These are phyloP conservation scores for Aspergillus arachidicola DNA, from an alignment of 2,329 filamentous ascomycete genomes.

Conservation along the genomic window DNA sequence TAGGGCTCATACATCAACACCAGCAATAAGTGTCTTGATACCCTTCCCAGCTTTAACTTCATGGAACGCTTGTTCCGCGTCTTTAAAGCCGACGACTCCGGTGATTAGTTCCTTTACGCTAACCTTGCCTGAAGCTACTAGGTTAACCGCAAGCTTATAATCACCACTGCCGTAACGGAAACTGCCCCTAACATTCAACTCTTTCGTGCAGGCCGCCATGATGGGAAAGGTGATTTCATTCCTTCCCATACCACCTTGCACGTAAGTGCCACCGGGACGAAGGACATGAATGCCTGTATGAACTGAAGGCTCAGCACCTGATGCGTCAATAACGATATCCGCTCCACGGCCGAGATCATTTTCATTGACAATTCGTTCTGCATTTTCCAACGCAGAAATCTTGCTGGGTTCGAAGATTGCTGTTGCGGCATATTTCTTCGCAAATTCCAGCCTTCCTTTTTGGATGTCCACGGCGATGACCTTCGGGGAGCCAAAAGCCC, in stretches of 20 bases:
- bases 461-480: slow-evolving; percentile 90
- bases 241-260: slow-evolving; percentile 90
- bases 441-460: slow-evolving; percentile 76
- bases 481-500: slow-evolving; percentile 80
- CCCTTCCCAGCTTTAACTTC: slow-evolving; percentile 80
- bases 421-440: slow-evolving; percentile 65
- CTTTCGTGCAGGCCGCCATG: slow-evolving; percentile 85
- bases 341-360: slow-evolving; percentile 67
- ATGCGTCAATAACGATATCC: slow-evolving; percentile 79
- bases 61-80: slow-evolving; percentile 84
- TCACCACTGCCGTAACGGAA: slow-evolving; percentile 90
- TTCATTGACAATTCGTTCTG: slow-evolving; percentile 64
- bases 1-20: slow-evolving; percentile 29
- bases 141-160: slow-evolving; percentile 78
- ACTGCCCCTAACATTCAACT: slow-evolving; percentile 81
- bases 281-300: slow-evolving; percentile 73
- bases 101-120: slow-evolving; percentile 78
- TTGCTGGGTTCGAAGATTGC: slow-evolving; percentile 63
- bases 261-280: slow-evolving; percentile 72
- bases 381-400: slow-evolving; percentile 70
- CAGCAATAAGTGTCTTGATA: slow-evolving; percentile 52
- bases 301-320: slow-evolving; percentile 76
- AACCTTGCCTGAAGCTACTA: slow-evolving; percentile 73
- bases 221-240: slow-evolving; percentile 89
- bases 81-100: slow-evolving; percentile 72